Conservation (phyloP, 768 basidiomycete genomes). For the Hygrocybe coccinea region DNA sequence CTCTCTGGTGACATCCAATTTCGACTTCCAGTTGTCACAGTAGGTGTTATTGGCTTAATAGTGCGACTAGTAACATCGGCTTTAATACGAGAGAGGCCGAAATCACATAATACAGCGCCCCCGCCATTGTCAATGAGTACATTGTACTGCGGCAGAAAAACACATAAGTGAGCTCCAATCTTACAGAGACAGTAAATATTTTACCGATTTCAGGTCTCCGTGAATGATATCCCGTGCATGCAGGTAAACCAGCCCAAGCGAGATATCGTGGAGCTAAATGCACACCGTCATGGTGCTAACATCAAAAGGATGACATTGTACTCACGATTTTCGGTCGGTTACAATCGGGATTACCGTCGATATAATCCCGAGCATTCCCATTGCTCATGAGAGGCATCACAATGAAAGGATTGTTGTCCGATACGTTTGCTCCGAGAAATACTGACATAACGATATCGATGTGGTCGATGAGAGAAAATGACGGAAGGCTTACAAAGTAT, state of each 20-base stretch:
- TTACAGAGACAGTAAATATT: background rate
- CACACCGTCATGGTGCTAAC: background rate
- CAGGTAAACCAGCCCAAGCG: conserved; percentile 23
- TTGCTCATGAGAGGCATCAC: conserved; percentile 47
- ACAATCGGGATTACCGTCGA: conserved; percentile 26
- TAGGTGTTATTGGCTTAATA: background rate
- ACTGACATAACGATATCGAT: background rate
- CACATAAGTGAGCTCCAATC: background rate
- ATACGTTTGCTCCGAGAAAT: conserved; percentile 1
- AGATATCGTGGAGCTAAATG: conserved; percentile 20
- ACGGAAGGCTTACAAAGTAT: conserved; percentile 36
- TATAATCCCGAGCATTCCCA: conserved; percentile 35
- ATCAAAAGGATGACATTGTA: background rate
- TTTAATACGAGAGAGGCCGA: conserved; percentile 33
- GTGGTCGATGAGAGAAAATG: conserved; percentile 17
- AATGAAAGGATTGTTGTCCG: conserved; percentile 19
- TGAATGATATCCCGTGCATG: conserved; percentile 24
- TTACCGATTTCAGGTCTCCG: conserved; percentile 25
- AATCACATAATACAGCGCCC: too few species aligned
- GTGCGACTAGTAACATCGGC: conserved; percentile 14
- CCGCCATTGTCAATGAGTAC: conserved; percentile 30
- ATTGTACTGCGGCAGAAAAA: conserved; percentile 26
- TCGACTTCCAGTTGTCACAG: background rate
- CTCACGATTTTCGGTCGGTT: conserved; percentile 36
- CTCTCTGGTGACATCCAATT: background rate